A percentile compares a stretch with the other conserved stretches of the same genome.
Evolutionary conservation across 306 rosid species (phyloP).

Genomic region (Dalbergia cochinchinensis): DNA sequence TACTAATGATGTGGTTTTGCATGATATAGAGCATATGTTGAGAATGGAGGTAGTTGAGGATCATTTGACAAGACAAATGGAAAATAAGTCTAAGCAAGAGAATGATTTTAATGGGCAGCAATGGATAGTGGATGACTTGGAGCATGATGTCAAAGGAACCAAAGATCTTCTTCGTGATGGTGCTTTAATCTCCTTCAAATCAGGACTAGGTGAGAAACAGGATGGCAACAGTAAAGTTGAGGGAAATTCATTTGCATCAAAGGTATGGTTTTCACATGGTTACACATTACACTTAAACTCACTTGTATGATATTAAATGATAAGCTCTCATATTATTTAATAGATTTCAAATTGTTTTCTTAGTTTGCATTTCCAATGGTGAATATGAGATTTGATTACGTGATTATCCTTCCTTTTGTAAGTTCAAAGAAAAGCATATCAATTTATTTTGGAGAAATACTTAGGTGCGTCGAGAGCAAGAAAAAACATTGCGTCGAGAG

Average conservation of each 20-base stretch:
- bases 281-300: not conserved
- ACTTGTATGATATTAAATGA: not conserved
- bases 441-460: slow-evolving; percentile 18
- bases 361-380: not conserved
- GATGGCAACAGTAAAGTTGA: slow-evolving; percentile 48
- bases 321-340: slow-evolving; percentile 3
- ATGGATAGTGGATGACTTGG: slow-evolving; percentile 46
- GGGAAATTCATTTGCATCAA: slow-evolving; percentile 39
- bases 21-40: slow-evolving; percentile 45
- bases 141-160: slow-evolving; percentile 53
- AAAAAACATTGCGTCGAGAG: no score
- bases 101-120: slow-evolving; percentile 41
- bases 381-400: slow-evolving; percentile 20
- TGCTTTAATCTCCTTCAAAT: slow-evolving; percentile 14
- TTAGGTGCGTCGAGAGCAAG: no score
- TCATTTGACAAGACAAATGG: not conserved
- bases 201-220: slow-evolving; percentile 39
- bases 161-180: slow-evolving; percentile 47
- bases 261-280: slow-evolving; percentile 52
- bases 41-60: slow-evolving; percentile 43
- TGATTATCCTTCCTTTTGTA: slow-evolving; percentile 13
- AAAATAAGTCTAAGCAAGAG: slow-evolving; percentile 22
- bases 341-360: not conserved
- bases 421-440: slow-evolving; percentile 1
- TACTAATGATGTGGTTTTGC: slow-evolving; percentile 25